Base-by-base conservation (phyloP, 768 basidiomycete species). In the Leccinum rimulosum region DNA sequence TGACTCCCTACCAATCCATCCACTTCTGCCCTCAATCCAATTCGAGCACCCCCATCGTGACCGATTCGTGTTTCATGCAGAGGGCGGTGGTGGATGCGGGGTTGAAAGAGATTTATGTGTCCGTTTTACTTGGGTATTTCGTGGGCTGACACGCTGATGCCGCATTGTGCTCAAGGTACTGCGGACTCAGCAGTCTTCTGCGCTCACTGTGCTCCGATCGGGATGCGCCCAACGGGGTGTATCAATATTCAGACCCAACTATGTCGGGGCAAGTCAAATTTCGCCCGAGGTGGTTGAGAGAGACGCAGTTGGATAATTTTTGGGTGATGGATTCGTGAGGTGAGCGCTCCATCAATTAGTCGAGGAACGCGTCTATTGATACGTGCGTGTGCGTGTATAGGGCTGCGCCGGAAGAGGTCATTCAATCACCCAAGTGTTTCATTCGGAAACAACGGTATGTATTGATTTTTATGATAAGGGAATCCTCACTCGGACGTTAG, bases 71-170 rank as follows among this genome's bases (percentile, higher is more conserved):
- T 66, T 91, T 90, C 67, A 87, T 88, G 1, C 89, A 90, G 64
- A 74, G 22, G 89, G 19, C 89, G 3, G 84, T 87, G 12, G 81
- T 91, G 27, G 88, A 92, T 63, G 73, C 83, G 0, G 69, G 74
- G 7, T 60, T 84, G 59, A 80, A 79, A 51, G 89, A 92, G 66
- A 82, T 93, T 3, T 91, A 91, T 66, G 79, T 91, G 89, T 91
- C 71, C 9, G 11, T 31, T 11, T 3, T 2, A 33, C 9, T 33
- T 33, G 9, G 30, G 40, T 43, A 5, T 22, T 6, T 10, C 19
- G 52, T 45, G 7, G 55, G 17, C 11, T 15, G 17, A 31, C 12
- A 15, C n/a, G 15, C 50, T 60, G 48, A 53, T 22, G 22, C 2
- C 9, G 5, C n/a, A n/a, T 15, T 33, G 12, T 4, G 10, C 2